Percentiles rank a stretch among this genome's conserved stretches.
phyloP scores from a whole-genome alignment of 2,329 filamentous ascomycete genomes.

The Colletotrichum cuscutae region DNA sequence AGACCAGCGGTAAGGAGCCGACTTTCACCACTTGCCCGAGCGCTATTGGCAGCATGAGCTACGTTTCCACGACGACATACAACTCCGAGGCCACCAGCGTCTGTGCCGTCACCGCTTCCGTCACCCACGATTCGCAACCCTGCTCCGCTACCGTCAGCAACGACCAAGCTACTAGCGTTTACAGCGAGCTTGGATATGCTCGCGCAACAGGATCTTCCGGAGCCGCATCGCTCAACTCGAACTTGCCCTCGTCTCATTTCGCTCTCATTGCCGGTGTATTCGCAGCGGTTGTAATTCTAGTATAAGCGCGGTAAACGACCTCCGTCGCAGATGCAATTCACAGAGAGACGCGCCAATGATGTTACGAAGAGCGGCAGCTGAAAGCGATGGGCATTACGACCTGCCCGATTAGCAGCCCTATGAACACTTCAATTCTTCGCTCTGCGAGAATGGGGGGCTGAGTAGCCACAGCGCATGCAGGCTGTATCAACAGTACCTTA shows the following conservation, averaged over 20 bases:
- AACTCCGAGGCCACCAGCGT: constrained; percentile 31
- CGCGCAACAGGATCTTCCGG: constrained; percentile 24
- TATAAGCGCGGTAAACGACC: constrained; percentile 1
- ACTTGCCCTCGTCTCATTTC: constrained; percentile 8
- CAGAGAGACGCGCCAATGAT: neutral
- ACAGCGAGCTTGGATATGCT: constrained; percentile 27
- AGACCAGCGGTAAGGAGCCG: constrained; percentile 24
- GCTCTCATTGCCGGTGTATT: constrained; percentile 11
- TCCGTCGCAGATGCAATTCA: neutral
- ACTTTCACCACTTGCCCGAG: constrained; percentile 32
- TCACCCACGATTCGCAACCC: constrained; percentile 31
- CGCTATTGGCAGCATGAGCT: constrained; percentile 29
- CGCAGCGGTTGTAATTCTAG: constrained; percentile 11
- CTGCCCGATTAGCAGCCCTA: constrained; percentile 24
- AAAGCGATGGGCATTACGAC: neutral
- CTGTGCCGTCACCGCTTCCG: constrained; percentile 30
- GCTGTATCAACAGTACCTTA: neutral
- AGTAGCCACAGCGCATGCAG: neutral
- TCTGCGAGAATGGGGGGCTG: neutral
- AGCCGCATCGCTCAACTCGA: neutral
- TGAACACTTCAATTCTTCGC: neutral
- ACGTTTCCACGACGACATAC: constrained; percentile 31
- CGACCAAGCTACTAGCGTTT: constrained; percentile 31
- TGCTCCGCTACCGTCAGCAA: constrained; percentile 30
- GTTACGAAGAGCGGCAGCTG: neutral